Evolutionary conservation across 106 monocot genomes (phyloP), one percentile per base, ranked within the genome.

Genomic region (Apostasia shenzhenica): DNA sequence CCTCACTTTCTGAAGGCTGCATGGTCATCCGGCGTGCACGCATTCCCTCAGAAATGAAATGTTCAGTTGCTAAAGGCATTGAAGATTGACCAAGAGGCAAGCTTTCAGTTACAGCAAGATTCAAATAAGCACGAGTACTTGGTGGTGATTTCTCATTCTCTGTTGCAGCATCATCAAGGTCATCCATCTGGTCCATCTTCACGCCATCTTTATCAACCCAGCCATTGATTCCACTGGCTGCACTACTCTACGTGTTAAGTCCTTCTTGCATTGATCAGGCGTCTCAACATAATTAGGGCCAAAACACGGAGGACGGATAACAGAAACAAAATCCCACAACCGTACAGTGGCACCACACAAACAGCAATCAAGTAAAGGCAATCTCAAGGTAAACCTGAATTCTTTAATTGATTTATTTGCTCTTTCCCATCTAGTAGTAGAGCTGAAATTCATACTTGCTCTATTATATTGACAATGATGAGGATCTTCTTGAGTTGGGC

Each of bases 1-100:
- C 91, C 76, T 91, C 94, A 77, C 94, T 94, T 48, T 88, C 91
- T 65, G 94, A 79, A 79, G 94, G 94, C 73, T 94, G 94, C 2
- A 91, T 91, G 53, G 91, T 91, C 77, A 88, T 86, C 14, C 91
- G 67, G 85, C 91, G 85, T 59, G 85, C 79, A 37, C 91, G 91
- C 75, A 94, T 76, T 58, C 72, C 75, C 41, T 72, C 76, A 71
- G 79, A 71, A 72, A 70, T 67, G 66, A 94, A 79, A 61, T 73
- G 75, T 59, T 78, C 83, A 51, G 75, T 70, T 2, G 50, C 61
- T 46, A 55, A 43, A 61, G 85, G 87, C 54, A 83, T 60, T 37
- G 37, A 75, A 70, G 75, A 78, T 40, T 79, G 82, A 63, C 55
- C 74, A 54, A 83, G 79, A 67, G 94, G 91, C 59, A 94, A 69